Evolutionary conservation across 257 asterid species (phyloP).

Genomic region (Verbena officinalis): DNA sequence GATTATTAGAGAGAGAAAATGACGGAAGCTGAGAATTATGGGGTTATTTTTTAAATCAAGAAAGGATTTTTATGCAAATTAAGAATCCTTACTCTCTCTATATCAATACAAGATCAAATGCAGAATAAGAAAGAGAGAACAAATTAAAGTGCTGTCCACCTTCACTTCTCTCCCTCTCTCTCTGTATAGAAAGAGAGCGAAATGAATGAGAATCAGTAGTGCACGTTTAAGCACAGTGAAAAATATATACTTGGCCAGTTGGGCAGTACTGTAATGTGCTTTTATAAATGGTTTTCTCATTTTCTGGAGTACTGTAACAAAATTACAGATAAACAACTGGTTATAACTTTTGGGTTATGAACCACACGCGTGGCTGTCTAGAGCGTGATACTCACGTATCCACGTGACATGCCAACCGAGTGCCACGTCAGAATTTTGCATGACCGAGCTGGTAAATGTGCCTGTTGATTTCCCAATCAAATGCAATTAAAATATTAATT

Average conservation of each 20-base stretch:
- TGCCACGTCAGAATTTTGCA: constrained; percentile 9
- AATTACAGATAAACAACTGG: neutral
- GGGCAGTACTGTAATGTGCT: too few relatives aligned
- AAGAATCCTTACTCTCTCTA: neutral
- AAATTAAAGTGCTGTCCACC: too few relatives aligned
- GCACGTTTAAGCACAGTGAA: constrained; percentile 20
- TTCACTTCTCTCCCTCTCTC: constrained; percentile 9
- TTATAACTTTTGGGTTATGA: neutral
- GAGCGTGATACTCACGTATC: neutral
- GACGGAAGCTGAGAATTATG: constrained; percentile 32
- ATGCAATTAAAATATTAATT: too few relatives aligned
- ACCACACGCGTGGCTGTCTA: neutral
- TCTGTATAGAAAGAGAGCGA: neutral
- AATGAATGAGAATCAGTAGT: constrained; percentile 22
- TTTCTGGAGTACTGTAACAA: neutral
- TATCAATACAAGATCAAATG: neutral
- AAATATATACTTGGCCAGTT: too few relatives aligned
- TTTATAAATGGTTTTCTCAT: neutral
- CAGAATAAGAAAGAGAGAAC: neutral
- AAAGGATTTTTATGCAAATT: constrained; percentile 6
- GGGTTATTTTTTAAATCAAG: constrained; percentile 18
- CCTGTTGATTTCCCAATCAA: neutral
- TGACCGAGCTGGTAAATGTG: neutral
- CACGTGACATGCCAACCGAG: neutral
- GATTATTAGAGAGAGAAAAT: constrained; percentile 24